Percentiles rank a stretch among this genome's conserved stretches.
These are phyloP conservation scores for Spathaspora girioi DNA, from an alignment of 805 yeast genomes.

Conservation along the genomic window DNA sequence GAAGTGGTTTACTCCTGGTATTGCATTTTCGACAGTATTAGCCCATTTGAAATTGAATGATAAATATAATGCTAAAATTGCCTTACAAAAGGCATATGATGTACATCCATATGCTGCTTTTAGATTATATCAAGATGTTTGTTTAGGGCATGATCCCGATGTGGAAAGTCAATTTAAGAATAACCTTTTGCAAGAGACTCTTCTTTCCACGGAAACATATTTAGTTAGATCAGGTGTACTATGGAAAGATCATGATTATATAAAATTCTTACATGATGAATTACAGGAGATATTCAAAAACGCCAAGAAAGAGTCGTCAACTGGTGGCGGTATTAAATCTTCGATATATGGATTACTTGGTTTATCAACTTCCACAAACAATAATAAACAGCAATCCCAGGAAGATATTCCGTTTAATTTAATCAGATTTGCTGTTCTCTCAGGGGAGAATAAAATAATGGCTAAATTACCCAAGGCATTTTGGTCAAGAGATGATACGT, in stretches of 20 bases:
- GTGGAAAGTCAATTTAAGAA: slow-evolving; percentile 18
- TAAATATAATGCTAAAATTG: slow-evolving; percentile 41
- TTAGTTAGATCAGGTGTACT: slow-evolving; percentile 49
- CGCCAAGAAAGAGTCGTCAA: slow-evolving; percentile 1
- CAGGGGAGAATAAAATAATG: slow-evolving; percentile 70
- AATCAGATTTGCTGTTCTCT: slow-evolving; percentile 62
- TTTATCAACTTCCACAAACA: neutral
- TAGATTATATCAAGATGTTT: slow-evolving; percentile 46
- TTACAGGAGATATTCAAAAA: slow-evolving; percentile 22
- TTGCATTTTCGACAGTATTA: slow-evolving; percentile 61
- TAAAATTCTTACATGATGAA: slow-evolving; percentile 46
- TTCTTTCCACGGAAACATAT: slow-evolving; percentile 54
- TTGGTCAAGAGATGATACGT: slow-evolving; percentile 60
- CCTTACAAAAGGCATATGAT: slow-evolving; percentile 48
- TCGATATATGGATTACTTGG: slow-evolving; percentile 7
- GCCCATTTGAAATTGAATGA: slow-evolving; percentile 51
- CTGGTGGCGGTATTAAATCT: slow-evolving; percentile 1
- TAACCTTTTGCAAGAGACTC: slow-evolving; percentile 23
- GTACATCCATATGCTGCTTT: slow-evolving; percentile 57
- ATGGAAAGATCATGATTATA: slow-evolving; percentile 49
- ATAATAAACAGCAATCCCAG: slow-evolving; percentile 1
- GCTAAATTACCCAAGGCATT: slow-evolving; percentile 60
- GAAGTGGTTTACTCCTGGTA: slow-evolving; percentile 71
- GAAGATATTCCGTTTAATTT: slow-evolving; percentile 55
- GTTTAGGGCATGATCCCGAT: slow-evolving; percentile 18